Evolutionary conservation across 495 filamentous ascomycete species (phyloP).

Genomic region (Xylaria intraflava): DNA sequence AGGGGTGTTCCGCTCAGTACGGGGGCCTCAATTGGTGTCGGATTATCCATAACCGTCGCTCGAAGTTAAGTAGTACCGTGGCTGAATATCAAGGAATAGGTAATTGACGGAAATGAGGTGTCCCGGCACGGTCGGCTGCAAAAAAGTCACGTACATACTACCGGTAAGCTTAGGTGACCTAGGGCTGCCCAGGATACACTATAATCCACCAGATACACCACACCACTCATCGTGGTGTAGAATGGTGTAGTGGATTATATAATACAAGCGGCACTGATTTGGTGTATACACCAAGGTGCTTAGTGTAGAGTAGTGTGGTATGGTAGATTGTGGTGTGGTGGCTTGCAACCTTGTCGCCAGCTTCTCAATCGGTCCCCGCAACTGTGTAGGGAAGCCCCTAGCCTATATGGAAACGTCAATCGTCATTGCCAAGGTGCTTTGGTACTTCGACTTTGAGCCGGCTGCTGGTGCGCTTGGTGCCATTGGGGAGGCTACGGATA

Average conservation of each 20-base stretch:
- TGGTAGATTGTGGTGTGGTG: not conserved
- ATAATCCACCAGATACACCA: not conserved
- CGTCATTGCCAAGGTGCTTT: slow-evolving; percentile 22
- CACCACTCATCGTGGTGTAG: not conserved
- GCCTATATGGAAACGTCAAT: slow-evolving; percentile 33
- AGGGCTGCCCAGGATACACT: no score
- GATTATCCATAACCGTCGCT: no score
- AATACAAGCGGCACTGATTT: not conserved
- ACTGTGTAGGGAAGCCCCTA: slow-evolving; percentile 38
- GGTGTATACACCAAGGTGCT: not conserved
- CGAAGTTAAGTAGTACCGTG: no score
- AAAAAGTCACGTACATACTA: no score
- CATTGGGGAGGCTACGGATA: not conserved
- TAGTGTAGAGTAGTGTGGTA: not conserved
- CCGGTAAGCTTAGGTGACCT: no score
- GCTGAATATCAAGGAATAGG: no score
- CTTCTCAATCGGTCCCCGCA: slow-evolving; percentile 34
- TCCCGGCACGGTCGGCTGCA: no score
- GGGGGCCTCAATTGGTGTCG: no score
- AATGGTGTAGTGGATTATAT: not conserved
- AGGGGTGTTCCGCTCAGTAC: no score
- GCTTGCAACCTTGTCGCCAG: slow-evolving; percentile 13
- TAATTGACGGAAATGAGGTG: no score
- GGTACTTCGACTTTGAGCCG: slow-evolving; percentile 20
- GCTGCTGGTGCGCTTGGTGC: slow-evolving; percentile 4